Conservation (phyloP, 495 filamentous ascomycete genomes). For the Xylaria flabelliformis region DNA sequence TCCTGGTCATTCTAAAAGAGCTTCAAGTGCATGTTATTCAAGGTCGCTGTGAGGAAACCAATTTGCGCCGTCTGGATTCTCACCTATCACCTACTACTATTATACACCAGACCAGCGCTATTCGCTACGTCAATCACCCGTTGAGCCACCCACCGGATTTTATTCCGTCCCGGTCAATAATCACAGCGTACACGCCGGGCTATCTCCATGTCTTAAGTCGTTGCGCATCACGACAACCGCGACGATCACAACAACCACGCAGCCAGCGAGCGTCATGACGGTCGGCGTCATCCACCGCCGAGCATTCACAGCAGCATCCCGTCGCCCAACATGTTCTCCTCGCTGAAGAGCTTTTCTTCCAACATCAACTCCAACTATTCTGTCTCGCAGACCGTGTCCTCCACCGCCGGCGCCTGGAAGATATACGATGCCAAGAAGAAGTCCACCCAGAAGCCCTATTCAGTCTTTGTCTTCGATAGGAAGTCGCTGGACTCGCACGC, state of each 20-base stretch:
- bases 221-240: neutral
- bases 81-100: neutral
- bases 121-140: neutral
- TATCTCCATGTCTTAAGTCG: neutral
- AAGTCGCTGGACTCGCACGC: conserved; percentile 79
- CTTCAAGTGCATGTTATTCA: conserved; percentile 7
- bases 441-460: conserved; percentile 82
- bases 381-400: conserved; percentile 69
- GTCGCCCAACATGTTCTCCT: conserved; percentile 77
- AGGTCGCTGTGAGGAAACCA: neutral
- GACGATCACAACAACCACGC: neutral
- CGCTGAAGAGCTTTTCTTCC: conserved; percentile 84
- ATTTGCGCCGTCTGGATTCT: neutral
- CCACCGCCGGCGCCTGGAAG: conserved; percentile 90
- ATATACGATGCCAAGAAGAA: conserved; percentile 98
- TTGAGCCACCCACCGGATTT: neutral
- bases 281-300: conserved; percentile 31
- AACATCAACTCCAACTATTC: conserved; percentile 93
- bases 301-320: conserved; percentile 5
- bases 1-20: neutral
- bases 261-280: conserved; percentile 35
- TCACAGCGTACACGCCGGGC: neutral
- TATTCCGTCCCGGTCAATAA: neutral
- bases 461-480: conserved; percentile 92
- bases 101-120: neutral